Conservation (phyloP, 2,329 filamentous ascomycete genomes). For the Botryosphaeria agaves region DNA sequence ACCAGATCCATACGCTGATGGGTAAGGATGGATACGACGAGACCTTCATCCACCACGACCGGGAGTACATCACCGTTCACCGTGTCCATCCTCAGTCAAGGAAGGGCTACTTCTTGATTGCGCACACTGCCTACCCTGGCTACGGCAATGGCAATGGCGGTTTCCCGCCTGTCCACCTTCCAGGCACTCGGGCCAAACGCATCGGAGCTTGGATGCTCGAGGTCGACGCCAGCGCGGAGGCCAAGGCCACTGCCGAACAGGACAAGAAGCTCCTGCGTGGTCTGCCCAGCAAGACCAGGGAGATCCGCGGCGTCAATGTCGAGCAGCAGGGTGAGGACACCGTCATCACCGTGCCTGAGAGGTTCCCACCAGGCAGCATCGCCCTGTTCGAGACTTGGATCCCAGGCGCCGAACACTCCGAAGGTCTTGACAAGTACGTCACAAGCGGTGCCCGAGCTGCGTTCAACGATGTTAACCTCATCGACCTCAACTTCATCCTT, state of each 20-base stretch:
- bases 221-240: constrained; percentile 60
- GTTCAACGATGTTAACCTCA: constrained; percentile 55
- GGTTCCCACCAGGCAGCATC: constrained; percentile 86
- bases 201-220: constrained; percentile 87
- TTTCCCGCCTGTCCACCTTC: constrained; percentile 62
- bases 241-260: constrained; percentile 42
- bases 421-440: constrained; percentile 71
- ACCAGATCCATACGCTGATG: constrained; percentile 91
- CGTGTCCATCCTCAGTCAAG: constrained; percentile 81
- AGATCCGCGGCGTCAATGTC: constrained; percentile 56
- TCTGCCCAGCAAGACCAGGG: constrained; percentile 65
- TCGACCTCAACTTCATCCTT: constrained; percentile 80
- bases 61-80: constrained; percentile 92
- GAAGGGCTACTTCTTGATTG: constrained; percentile 89
- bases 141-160: constrained; percentile 71
- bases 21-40: constrained; percentile 88
- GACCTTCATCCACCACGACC: constrained; percentile 91
- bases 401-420: constrained; percentile 66
- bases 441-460: constrained; percentile 65
- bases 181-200: constrained; percentile 68
- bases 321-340: constrained; percentile 59
- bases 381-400: constrained; percentile 95
- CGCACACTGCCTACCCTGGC: constrained; percentile 88
- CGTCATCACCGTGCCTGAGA: constrained; percentile 60
- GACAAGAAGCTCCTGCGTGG: constrained; percentile 62